Percentiles rank a stretch among this genome's conserved stretches.
phyloP scores from a whole-genome alignment of 768 basidiomycete genomes.

The Mycena rebaudengoi region DNA sequence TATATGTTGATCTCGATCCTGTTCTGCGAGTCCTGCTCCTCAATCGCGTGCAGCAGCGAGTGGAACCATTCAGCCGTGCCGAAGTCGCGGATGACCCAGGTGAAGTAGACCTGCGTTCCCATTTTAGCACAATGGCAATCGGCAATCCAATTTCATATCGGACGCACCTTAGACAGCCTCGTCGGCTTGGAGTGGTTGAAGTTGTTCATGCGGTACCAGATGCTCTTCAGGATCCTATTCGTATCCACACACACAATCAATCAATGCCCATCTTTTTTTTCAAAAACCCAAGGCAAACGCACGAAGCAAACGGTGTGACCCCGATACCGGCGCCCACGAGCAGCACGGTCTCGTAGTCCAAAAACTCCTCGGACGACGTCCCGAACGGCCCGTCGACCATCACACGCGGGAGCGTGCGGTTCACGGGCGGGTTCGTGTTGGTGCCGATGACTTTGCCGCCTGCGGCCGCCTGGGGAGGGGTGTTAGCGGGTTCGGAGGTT shows the following conservation, averaged over 20 bases:
- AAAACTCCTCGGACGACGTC: constrained; percentile 89
- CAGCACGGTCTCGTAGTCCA: constrained; percentile 88
- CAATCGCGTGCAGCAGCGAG: constrained; percentile 90
- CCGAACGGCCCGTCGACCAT: constrained; percentile 99
- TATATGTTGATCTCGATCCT: constrained; percentile 95
- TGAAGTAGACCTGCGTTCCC: constrained; percentile 76
- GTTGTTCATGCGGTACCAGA: constrained; percentile 98
- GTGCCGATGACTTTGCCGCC: constrained; percentile 79
- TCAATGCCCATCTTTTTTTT: too few species aligned
- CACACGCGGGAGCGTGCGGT: constrained; percentile 84
- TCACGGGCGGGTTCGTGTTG: constrained; percentile 66
- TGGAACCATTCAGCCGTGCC: constrained; percentile 95
- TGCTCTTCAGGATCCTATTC: constrained; percentile 84
- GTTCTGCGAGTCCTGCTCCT: constrained; percentile 88
- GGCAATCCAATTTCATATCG: background rate
- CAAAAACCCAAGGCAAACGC: constrained; percentile 42
- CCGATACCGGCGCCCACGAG: constrained; percentile 97
- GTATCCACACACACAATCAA: background rate
- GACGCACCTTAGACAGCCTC: constrained; percentile 77
- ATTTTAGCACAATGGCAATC: too few species aligned
- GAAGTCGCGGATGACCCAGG: constrained; percentile 96
- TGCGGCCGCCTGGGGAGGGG: constrained; percentile 47
- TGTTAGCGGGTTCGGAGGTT: too few species aligned
- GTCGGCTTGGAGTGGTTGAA: constrained; percentile 81
- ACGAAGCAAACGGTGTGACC: constrained; percentile 97